A percentile compares a stretch with the other conserved stretches of the same genome.
phyloP scores from a whole-genome alignment of 2,329 filamentous ascomycete genomes.

The Elsinoe necatrix region DNA sequence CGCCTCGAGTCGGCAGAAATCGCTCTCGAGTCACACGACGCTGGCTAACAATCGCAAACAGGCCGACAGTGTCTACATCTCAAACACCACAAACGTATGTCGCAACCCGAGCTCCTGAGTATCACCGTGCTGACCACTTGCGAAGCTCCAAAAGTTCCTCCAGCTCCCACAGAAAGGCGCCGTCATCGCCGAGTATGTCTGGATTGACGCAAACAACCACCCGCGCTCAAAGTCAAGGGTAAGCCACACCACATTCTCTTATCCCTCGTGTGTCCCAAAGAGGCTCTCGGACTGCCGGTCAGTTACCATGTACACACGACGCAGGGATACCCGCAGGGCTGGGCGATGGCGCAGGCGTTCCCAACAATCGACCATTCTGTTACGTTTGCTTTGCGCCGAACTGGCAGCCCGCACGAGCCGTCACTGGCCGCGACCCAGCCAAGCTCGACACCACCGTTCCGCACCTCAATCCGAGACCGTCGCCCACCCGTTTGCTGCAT shows the following conservation, averaged over 20 bases:
- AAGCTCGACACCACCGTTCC: constrained; percentile 12
- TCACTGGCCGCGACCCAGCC: constrained; percentile 6
- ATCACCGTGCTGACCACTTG: constrained; percentile 17
- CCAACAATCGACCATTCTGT: constrained; percentile 10
- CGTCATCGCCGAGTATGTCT: constrained; percentile 93
- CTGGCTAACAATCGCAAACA: constrained; percentile 18
- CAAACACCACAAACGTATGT: constrained; percentile 43
- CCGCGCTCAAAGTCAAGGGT: constrained; percentile 95
- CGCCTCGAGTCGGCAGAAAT: constrained; percentile 11
- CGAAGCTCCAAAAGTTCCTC: constrained; percentile 84
- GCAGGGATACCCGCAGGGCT: constrained; percentile 9
- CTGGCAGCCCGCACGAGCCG: constrained; percentile 4
- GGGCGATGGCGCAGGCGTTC: constrained; percentile 4
- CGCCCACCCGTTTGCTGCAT: neutral
- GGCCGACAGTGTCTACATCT: constrained; percentile 36
- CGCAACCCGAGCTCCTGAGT: neutral
- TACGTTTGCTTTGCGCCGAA: constrained; percentile 14
- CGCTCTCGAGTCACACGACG: constrained; percentile 4
- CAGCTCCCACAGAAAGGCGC: constrained; percentile 79
- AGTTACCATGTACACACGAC: constrained; percentile 1
- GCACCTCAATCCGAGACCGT: neutral
- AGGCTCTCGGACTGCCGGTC: constrained; percentile 11
- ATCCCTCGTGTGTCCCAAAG: neutral
- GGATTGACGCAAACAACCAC: constrained; percentile 78
- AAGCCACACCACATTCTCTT: constrained; percentile 38